phyloP scores from a whole-genome alignment of 2,329 filamentous ascomycete species.

The Sporothrix brunneoviolacea region DNA sequence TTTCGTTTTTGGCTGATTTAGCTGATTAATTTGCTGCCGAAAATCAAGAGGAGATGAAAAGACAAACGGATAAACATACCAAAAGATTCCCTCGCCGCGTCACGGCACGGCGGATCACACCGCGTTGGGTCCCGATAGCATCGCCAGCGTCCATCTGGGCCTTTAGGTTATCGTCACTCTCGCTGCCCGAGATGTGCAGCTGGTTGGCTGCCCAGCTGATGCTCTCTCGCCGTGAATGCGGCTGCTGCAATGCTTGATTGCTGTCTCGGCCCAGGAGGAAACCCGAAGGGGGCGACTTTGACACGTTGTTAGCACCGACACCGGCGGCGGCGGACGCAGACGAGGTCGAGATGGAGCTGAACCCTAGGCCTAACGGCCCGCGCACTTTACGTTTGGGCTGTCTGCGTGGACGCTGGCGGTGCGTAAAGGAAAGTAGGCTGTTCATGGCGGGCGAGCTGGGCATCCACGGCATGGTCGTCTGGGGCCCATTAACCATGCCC shows the following conservation, averaged over 20 bases:
- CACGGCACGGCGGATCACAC: slow-evolving; percentile 75
- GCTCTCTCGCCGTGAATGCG: slow-evolving; percentile 68
- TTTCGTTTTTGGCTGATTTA: slow-evolving; percentile 81
- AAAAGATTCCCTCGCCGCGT: slow-evolving; percentile 83
- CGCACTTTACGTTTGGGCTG: slow-evolving; percentile 49
- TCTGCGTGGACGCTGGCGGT: slow-evolving; percentile 67
- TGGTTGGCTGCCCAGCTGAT: slow-evolving; percentile 88
- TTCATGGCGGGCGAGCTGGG: slow-evolving; percentile 59
- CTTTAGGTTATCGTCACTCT: slow-evolving; percentile 64
- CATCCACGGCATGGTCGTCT: slow-evolving; percentile 9
- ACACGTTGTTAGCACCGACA: slow-evolving; percentile 30
- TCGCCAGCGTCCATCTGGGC: slow-evolving; percentile 39
- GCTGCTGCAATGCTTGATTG: slow-evolving; percentile 2
- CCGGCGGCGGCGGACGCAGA: slow-evolving; percentile 17
- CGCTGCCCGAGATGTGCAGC: slow-evolving; percentile 72
- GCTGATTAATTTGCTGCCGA: too few species aligned
- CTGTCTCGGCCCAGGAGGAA: slow-evolving; percentile 20
- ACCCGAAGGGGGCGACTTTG: slow-evolving; percentile 63
- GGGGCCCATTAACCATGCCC: slow-evolving; percentile 24
- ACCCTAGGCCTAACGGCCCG: slow-evolving; percentile 43
- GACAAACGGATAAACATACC: slow-evolving; percentile 41
- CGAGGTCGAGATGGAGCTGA: slow-evolving; percentile 32
- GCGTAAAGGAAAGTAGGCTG: slow-evolving; percentile 75
- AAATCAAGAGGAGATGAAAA: not conserved
- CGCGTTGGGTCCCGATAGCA: slow-evolving; percentile 50